phyloP scores from a whole-genome alignment of 1,139 yeast species.

The Taiozyma sp. region DNA sequence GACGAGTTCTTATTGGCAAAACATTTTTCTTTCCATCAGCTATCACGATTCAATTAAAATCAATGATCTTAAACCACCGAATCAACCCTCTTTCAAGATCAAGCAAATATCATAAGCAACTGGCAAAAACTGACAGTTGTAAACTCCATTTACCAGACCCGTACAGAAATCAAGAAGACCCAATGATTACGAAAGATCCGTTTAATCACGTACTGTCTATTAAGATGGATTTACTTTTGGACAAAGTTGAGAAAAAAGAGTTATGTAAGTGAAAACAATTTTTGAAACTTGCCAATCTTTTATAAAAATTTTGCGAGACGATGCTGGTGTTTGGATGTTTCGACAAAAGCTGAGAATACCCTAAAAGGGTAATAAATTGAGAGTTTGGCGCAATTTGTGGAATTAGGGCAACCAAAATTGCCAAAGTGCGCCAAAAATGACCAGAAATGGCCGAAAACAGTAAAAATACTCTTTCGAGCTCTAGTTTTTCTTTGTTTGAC shows the following conservation, averaged over 20 bases:
- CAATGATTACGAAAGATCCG: not conserved
- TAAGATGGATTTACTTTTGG: constrained; percentile 36
- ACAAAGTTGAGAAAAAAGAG: constrained; percentile 28
- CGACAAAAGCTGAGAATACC: no score
- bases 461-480: not conserved
- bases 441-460: not conserved
- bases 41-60: constrained; percentile 31
- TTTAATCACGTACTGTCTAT: constrained; percentile 39
- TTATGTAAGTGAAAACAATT: not conserved
- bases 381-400: not conserved
- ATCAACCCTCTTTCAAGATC: constrained; percentile 6
- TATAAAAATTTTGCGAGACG: not conserved
- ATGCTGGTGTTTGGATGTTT: not conserved
- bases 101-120: constrained; percentile 7
- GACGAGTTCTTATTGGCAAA: constrained; percentile 53
- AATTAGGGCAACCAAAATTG: not conserved
- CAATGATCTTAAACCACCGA: constrained; percentile 1
- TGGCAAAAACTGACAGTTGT: constrained; percentile 14
- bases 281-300: not conserved
- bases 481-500: not conserved
- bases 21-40: constrained; percentile 39
- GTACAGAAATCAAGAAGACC: not conserved
- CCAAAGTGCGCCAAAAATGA: not conserved
- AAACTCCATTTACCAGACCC: not conserved
- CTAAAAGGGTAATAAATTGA: not conserved